These are phyloP conservation scores for Piper longum DNA, from an alignment of 164 flowering plant species.

Conservation along the genomic window DNA sequence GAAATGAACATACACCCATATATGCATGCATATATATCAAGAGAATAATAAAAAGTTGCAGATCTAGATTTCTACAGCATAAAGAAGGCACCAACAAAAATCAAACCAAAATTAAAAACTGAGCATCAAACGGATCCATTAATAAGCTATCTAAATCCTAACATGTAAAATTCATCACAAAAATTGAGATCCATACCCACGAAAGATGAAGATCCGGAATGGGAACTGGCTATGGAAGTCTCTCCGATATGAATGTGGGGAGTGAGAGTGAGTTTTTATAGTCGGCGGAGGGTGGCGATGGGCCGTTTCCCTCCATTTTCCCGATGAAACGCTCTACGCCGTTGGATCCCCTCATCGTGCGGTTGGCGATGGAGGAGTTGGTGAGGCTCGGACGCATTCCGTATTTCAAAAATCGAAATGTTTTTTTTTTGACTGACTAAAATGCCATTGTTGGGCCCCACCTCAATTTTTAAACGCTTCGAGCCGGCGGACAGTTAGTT, in stretches of 20 bases:
- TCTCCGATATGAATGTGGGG: background rate
- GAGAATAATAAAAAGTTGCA: too few species aligned
- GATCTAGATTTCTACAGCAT: too few species aligned
- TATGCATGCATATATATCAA: too few species aligned
- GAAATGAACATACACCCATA: too few species aligned
- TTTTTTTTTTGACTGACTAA: background rate
- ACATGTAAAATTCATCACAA: too few species aligned
- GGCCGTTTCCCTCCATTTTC: constrained; percentile 17
- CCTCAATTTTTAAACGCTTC: too few species aligned
- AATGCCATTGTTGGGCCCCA: background rate
- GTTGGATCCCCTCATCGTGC: constrained; percentile 9
- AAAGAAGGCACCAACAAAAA: too few species aligned
- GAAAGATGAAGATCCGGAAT: background rate
- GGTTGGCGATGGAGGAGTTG: constrained; percentile 4
- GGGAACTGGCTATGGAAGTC: background rate
- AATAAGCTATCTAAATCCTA: background rate
- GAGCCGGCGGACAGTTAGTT: too few species aligned
- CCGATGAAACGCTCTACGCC: constrained; percentile 7
- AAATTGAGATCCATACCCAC: background rate
- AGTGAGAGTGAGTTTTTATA: constrained; percentile 2
- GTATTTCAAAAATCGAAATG: constrained; percentile 7
- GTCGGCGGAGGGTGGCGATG: background rate
- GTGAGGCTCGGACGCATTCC: background rate
- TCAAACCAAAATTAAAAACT: background rate
- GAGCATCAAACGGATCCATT: too few species aligned